phyloP scores from a whole-genome alignment of 2,329 filamentous ascomycete species.

The Pseudovirgaria hyperparasitica region DNA sequence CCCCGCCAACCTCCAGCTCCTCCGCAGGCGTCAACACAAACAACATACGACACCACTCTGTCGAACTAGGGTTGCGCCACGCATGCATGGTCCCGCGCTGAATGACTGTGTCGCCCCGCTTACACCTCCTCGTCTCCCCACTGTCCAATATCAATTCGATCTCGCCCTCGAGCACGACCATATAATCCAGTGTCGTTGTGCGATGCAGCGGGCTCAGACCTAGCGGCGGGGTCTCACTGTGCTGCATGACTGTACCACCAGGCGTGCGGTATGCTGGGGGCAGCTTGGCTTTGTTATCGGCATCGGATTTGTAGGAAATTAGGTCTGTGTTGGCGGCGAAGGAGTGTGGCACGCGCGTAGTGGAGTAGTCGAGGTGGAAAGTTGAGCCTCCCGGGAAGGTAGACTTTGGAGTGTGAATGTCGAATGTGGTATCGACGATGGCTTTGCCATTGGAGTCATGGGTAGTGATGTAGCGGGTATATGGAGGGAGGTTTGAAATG shows the following conservation, averaged over 20 bases:
- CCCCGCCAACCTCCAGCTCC: conserved; percentile 13
- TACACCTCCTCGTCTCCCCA: conserved; percentile 21
- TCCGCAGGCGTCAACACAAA: conserved; percentile 18
- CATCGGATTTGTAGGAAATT: conserved; percentile 29
- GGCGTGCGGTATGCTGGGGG: conserved; percentile 36
- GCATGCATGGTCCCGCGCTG: conserved; percentile 27
- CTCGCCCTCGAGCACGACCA: conserved; percentile 25
- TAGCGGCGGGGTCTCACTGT: conserved; percentile 21
- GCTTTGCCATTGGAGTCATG: neutral
- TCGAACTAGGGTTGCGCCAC: conserved; percentile 19
- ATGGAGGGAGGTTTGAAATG: neutral
- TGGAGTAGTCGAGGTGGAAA: conserved; percentile 37
- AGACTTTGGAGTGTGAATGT: conserved; percentile 3
- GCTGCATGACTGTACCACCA: conserved; percentile 31
- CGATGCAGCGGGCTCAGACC: conserved; percentile 23
- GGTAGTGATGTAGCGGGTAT: conserved; percentile 1
- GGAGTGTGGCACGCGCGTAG: conserved; percentile 32
- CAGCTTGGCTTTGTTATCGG: too few relatives aligned
- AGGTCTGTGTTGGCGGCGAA: conserved; percentile 35
- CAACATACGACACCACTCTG: conserved; percentile 17
- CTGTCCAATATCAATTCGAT: conserved; percentile 23
- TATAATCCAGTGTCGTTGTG: conserved; percentile 25
- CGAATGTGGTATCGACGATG: neutral
- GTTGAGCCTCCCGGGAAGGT: conserved; percentile 22
- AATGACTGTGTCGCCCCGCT: conserved; percentile 21